A percentile compares a stretch with the other conserved stretches of the same genome.
phyloP scores from a whole-genome alignment of 2,329 filamentous ascomycete species.

The Neobulgaria alba region DNA sequence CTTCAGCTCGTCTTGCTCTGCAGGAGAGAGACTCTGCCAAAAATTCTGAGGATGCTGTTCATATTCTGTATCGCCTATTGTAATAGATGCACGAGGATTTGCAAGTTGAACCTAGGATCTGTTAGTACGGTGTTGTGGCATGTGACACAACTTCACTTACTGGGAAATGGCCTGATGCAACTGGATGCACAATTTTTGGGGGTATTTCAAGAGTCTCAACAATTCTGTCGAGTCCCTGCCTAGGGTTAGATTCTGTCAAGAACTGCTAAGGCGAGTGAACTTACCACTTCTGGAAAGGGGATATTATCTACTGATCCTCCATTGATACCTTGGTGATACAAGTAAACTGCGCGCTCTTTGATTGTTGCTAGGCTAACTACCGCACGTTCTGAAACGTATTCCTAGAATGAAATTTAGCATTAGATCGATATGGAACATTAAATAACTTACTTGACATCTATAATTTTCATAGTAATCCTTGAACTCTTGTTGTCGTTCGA shows the following conservation, averaged over 20 bases:
- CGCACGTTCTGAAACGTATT: conserved; percentile 5
- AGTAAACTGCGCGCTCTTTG: conserved; percentile 17
- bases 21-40: conserved; percentile 10
- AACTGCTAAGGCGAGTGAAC: conserved; percentile 1
- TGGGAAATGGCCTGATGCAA: conserved; percentile 8
- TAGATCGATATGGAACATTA: neutral
- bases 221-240: conserved; percentile 1
- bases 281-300: conserved; percentile 20
- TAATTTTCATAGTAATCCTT: neutral
- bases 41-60: conserved; percentile 21
- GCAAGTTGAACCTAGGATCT: neutral
- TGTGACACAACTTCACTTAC: conserved; percentile 3
- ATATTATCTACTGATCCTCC: conserved; percentile 14
- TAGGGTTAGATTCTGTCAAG: neutral
- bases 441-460: neutral
- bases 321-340: conserved; percentile 9
- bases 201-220: conserved; percentile 8
- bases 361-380: conserved; percentile 9
- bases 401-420: neutral
- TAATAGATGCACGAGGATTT: conserved; percentile 1
- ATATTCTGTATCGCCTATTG: conserved; percentile 11
- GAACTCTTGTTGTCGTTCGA: neutral
- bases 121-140: neutral
- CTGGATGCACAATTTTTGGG: conserved; percentile 9
- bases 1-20: conserved; percentile 6